Evolutionary conservation across 2,329 filamentous ascomycete genomes (phyloP).

Genomic region (Xylaria sp.): DNA sequence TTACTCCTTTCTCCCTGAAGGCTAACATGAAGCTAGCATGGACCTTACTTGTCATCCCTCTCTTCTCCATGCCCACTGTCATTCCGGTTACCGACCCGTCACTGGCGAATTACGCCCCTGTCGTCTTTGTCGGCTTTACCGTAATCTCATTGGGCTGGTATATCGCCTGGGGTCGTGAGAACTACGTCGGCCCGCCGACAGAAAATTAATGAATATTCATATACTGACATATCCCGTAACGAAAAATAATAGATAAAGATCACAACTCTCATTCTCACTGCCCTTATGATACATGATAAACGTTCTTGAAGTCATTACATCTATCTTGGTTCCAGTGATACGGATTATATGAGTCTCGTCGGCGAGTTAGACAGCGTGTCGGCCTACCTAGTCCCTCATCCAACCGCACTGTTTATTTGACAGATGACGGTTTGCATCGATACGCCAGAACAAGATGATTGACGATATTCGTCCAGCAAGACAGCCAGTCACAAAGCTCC

Average conservation of each 20-base stretch:
- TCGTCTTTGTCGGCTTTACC: constrained; percentile 65
- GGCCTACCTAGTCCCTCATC: not conserved
- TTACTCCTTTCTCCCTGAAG: constrained; percentile 12
- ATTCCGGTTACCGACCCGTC: constrained; percentile 51
- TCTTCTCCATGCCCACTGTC: constrained; percentile 67
- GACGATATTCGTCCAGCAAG: not conserved
- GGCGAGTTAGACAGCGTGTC: not conserved
- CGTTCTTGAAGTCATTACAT: too few species aligned
- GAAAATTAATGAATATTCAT: constrained; percentile 9
- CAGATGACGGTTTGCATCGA: not conserved
- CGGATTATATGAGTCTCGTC: too few species aligned
- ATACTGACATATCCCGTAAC: too few species aligned
- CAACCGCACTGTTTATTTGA: not conserved
- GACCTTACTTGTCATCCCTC: constrained; percentile 62
- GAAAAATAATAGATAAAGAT: too few species aligned
- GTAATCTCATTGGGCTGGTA: constrained; percentile 61
- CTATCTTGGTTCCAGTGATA: too few species aligned
- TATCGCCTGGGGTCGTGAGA: constrained; percentile 61
- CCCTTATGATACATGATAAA: too few species aligned
- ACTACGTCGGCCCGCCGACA: constrained; percentile 60
- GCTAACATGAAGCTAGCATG: constrained; percentile 45
- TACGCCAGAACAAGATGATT: not conserved
- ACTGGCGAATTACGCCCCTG: constrained; percentile 68
- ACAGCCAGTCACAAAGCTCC: not conserved
- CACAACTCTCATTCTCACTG: too few species aligned